Percentiles rank a stretch among this genome's conserved stretches.
These are phyloP conservation scores for Microcera coccophila DNA, from an alignment of 2,329 filamentous ascomycete species.

Conservation along the genomic window DNA sequence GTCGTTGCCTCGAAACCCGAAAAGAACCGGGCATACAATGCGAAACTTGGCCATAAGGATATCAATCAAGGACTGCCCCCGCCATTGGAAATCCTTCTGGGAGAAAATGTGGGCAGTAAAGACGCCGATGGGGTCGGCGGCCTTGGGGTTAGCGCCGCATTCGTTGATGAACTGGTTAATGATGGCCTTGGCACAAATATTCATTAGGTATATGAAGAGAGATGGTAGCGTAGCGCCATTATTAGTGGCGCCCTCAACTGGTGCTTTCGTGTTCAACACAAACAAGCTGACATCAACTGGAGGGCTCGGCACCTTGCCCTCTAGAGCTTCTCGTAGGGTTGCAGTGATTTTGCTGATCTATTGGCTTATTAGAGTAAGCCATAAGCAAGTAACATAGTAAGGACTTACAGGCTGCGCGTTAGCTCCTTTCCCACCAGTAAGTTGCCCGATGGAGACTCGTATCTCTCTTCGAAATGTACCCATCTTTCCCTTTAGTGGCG, in stretches of 20 bases:
- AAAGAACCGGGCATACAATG: constrained; percentile 75
- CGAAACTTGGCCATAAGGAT: constrained; percentile 84
- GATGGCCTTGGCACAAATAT: constrained; percentile 69
- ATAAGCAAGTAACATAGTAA: background rate
- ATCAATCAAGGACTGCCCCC: constrained; percentile 67
- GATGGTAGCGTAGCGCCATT: constrained; percentile 57
- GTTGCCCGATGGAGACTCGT: constrained; percentile 67
- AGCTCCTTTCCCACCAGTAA: constrained; percentile 60
- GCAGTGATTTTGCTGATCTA: constrained; percentile 36
- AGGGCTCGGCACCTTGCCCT: constrained; percentile 48
- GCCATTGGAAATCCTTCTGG: constrained; percentile 61
- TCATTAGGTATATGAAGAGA: constrained; percentile 70
- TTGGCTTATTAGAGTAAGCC: constrained; percentile 13
- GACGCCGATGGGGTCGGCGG: constrained; percentile 76
- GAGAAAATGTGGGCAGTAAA: constrained; percentile 73
- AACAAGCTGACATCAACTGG: constrained; percentile 54
- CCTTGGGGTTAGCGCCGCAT: constrained; percentile 58
- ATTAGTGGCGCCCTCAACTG: constrained; percentile 46
- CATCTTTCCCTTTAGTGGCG: constrained; percentile 59
- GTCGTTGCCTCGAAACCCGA: constrained; percentile 75
- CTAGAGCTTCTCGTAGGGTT: constrained; percentile 51
- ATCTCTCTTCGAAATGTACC: constrained; percentile 71
- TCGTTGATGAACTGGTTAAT: constrained; percentile 67
- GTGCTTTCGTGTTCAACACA: constrained; percentile 44
- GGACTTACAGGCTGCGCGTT: constrained; percentile 46